phyloP scores from a whole-genome alignment of 2,329 filamentous ascomycete genomes.

The Pseudogymnoascus pannorum region DNA sequence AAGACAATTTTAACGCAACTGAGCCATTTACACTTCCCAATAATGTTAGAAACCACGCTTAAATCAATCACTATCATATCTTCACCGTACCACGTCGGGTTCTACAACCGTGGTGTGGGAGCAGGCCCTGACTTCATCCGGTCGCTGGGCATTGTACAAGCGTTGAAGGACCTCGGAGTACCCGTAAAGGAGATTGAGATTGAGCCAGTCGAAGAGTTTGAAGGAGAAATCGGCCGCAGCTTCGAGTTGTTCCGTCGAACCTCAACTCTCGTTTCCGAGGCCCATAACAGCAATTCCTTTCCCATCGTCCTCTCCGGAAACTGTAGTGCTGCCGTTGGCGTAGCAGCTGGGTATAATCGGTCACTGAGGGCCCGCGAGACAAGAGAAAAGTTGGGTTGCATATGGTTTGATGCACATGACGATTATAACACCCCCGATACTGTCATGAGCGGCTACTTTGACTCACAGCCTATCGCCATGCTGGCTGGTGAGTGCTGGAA shows the following conservation, averaged over 20 bases:
- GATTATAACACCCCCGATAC: conserved; percentile 33
- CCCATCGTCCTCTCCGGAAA: conserved; percentile 35
- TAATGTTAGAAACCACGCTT: background rate
- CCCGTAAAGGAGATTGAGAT: conserved; percentile 24
- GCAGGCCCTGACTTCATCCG: conserved; percentile 31
- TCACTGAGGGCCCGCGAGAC: background rate
- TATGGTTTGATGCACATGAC: conserved; percentile 39
- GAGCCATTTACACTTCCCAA: background rate
- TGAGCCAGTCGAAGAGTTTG: conserved; percentile 29
- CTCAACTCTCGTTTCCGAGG: conserved; percentile 27
- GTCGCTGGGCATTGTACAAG: conserved; percentile 24
- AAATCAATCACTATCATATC: conserved; percentile 31
- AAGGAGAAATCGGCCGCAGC: conserved; percentile 34
- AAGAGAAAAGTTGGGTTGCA: conserved; percentile 25
- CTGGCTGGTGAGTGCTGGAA: conserved; percentile 30
- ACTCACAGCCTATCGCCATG: conserved; percentile 33
- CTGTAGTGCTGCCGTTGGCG: conserved; percentile 32
- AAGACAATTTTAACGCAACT: background rate
- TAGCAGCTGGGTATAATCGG: conserved; percentile 29
- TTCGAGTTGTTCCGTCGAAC: conserved; percentile 35
- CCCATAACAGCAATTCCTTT: conserved; percentile 26
- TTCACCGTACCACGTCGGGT: conserved; percentile 35
- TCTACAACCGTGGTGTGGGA: conserved; percentile 32
- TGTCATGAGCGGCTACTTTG: conserved; percentile 32
- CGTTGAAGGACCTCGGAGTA: conserved; percentile 24